Conservation (phyloP, 768 basidiomycete genomes). For the Glaciozyma martinii region DNA sequence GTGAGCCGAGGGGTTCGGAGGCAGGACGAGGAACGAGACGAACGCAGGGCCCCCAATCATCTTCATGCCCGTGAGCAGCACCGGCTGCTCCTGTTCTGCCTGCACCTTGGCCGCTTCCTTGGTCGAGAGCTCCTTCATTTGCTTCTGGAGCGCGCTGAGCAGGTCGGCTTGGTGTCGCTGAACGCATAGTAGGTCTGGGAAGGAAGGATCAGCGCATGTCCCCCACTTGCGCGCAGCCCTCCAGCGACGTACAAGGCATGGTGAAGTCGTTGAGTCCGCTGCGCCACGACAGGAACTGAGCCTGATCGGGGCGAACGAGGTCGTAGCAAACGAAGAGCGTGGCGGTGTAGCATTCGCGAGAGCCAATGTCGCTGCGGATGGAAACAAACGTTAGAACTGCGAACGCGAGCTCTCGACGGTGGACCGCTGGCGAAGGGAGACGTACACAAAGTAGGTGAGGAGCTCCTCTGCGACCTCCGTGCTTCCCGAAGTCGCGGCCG, state of each 20-base stretch:
- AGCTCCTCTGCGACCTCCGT: constrained; percentile 90
- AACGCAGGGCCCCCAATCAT: neutral
- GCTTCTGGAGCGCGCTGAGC: constrained; percentile 73
- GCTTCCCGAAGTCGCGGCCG: constrained; percentile 73
- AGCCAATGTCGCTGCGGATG: constrained; percentile 62
- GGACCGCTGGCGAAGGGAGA: neutral
- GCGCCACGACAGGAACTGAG: constrained; percentile 93
- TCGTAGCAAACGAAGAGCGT: constrained; percentile 89
- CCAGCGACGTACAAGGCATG: constrained; percentile 38
- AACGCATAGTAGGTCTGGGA: constrained; percentile 15
- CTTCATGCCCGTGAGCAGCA: constrained; percentile 5
- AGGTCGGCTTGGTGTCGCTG: constrained; percentile 37
- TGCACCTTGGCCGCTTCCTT: constrained; percentile 84
- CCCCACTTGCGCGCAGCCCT: no score
- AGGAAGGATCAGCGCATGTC: neutral
- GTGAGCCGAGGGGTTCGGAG: neutral
- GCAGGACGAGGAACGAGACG: neutral
- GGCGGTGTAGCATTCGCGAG: constrained; percentile 82
- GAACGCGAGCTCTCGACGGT: neutral
- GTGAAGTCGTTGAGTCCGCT: constrained; percentile 93
- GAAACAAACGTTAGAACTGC: neutral
- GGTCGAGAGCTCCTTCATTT: constrained; percentile 75
- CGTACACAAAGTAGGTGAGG: constrained; percentile 69
- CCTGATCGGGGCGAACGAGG: constrained; percentile 80
- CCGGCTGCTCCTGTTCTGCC: constrained; percentile 75